phyloP scores from a whole-genome alignment of 805 yeast species.

The Myxozyma vanderwaltii region DNA sequence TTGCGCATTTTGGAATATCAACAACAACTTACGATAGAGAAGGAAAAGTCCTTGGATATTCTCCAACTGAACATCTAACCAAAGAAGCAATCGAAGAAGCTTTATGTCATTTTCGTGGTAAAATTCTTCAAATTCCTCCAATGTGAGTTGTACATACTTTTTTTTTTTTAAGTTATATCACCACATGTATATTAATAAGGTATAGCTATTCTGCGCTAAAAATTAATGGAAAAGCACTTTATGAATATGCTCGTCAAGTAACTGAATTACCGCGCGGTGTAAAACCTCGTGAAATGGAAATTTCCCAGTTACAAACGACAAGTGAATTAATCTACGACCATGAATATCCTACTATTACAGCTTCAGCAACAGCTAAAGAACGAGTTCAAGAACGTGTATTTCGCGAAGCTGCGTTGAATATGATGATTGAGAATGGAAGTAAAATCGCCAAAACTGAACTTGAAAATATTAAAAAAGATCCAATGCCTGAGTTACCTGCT shows the following conservation, averaged over 20 bases:
- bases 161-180: not conserved
- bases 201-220: conserved; percentile 79
- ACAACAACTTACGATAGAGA: conserved; percentile 95
- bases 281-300: conserved; percentile 68
- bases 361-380: conserved; percentile 43
- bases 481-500: conserved; percentile 9
- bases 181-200: too few relatives aligned
- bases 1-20: conserved; percentile 82
- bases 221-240: conserved; percentile 89
- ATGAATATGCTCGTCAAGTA: conserved; percentile 91
- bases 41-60: conserved; percentile 72
- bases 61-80: conserved; percentile 59
- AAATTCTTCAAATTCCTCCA: conserved; percentile 88
- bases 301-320: conserved; percentile 55
- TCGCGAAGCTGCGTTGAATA: conserved; percentile 35
- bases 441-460: conserved; percentile 21
- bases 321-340: conserved; percentile 60
- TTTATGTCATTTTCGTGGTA: conserved; percentile 72
- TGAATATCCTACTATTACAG: conserved; percentile 48
- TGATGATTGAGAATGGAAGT: conserved; percentile 15
- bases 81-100: conserved; percentile 53
- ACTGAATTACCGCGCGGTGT: conserved; percentile 82
- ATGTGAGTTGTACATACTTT: conserved; percentile 47
- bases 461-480: not conserved
- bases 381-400: conserved; percentile 49